A percentile compares a stretch with the other conserved stretches of the same genome.
These are phyloP conservation scores for Vigna trinervia DNA, from an alignment of 306 rosid genomes.

Conservation along the genomic window DNA sequence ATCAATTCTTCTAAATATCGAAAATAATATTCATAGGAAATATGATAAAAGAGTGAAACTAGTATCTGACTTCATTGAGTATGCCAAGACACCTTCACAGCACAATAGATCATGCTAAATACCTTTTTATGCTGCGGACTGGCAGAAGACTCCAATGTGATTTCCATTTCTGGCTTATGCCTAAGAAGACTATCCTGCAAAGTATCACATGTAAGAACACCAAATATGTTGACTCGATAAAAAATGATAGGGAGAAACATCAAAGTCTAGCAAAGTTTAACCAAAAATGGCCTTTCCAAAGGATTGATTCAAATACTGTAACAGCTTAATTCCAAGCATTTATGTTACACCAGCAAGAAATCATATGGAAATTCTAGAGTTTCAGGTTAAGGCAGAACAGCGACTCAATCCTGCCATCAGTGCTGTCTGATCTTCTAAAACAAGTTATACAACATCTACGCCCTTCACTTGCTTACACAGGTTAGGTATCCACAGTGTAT, in stretches of 20 bases:
- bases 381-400: background rate
- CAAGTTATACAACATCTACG: background rate
- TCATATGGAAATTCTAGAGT: background rate
- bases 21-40: constrained; percentile 11
- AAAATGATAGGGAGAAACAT: constrained; percentile 9
- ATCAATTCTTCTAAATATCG: background rate
- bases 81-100: constrained; percentile 24
- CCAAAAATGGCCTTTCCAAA: background rate
- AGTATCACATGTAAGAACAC: constrained; percentile 36
- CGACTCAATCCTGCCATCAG: background rate
- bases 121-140: constrained; percentile 52
- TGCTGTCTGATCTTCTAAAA: constrained; percentile 14
- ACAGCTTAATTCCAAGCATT: constrained; percentile 17
- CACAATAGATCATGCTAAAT: constrained; percentile 15
- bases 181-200: constrained; percentile 57
- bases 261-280: constrained; percentile 10
- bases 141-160: constrained; percentile 43
- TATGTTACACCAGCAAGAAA: background rate
- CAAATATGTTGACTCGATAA: constrained; percentile 1
- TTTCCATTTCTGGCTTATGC: constrained; percentile 48
- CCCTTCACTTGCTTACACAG: background rate
- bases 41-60: constrained; percentile 26
- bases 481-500: background rate
- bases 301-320: constrained; percentile 21
- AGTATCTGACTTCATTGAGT: constrained; percentile 14